phyloP scores from a whole-genome alignment of 2,329 filamentous ascomycete genomes.

The Paramyrothecium sp. region DNA sequence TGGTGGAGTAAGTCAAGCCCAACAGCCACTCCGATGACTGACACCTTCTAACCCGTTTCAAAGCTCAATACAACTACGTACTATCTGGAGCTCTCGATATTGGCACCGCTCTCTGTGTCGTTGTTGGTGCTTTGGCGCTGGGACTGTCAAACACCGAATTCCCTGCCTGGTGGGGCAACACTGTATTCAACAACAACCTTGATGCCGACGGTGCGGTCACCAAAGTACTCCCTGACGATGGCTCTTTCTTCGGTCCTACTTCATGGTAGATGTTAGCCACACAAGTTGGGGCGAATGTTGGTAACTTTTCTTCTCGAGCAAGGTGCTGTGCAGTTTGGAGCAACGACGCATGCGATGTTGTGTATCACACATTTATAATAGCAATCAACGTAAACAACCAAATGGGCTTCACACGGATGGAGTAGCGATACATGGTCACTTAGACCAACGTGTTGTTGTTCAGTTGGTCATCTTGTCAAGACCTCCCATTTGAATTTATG shows the following conservation, averaged over 20 bases:
- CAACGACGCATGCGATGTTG: too few relatives aligned
- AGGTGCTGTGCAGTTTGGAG: too few relatives aligned
- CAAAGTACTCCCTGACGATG: conserved; percentile 30
- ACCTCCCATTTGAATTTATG: too few relatives aligned
- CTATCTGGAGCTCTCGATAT: conserved; percentile 40
- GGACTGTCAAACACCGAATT: conserved; percentile 36
- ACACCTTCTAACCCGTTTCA: neutral
- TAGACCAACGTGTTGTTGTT: too few relatives aligned
- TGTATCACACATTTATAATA: too few relatives aligned
- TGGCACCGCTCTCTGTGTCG: conserved; percentile 37
- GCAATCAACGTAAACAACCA: too few relatives aligned
- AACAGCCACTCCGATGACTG: neutral
- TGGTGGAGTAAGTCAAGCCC: conserved; percentile 48
- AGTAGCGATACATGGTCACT: too few relatives aligned
- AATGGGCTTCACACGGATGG: too few relatives aligned
- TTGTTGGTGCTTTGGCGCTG: conserved; percentile 43
- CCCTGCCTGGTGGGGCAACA: conserved; percentile 47
- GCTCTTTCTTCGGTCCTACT: neutral
- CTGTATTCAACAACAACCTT: conserved; percentile 46
- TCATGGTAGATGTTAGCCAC: neutral
- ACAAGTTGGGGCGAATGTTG: too few relatives aligned
- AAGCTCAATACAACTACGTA: conserved; percentile 28
- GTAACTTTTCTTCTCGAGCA: too few relatives aligned
- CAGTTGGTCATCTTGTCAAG: too few relatives aligned
- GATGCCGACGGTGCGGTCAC: conserved; percentile 53